phyloP scores from a whole-genome alignment of 768 basidiomycete species.

The Lactifluus subvellereus region DNA sequence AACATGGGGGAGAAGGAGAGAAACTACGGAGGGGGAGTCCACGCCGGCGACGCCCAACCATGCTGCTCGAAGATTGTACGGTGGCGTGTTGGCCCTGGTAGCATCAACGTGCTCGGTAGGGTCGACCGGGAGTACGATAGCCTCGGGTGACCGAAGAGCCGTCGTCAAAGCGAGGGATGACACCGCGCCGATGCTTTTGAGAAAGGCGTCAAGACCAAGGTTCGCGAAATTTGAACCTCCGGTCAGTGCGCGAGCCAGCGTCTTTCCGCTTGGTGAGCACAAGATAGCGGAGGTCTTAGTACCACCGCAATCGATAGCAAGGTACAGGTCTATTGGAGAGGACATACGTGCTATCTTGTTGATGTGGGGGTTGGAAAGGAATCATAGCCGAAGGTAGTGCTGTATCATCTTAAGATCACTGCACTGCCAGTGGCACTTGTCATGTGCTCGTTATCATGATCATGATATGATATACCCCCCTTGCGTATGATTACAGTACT shows the following conservation, averaged over 20 bases:
- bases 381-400: no score
- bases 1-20: slow-evolving; percentile 47
- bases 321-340: slow-evolving; percentile 46
- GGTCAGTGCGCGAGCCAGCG: slow-evolving; percentile 60
- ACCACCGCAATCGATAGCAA: slow-evolving; percentile 85
- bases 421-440: no score
- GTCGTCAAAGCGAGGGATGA: slow-evolving; percentile 46
- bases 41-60: slow-evolving; percentile 85
- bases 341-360: slow-evolving; percentile 29
- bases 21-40: slow-evolving; percentile 62
- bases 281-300: slow-evolving; percentile 82
- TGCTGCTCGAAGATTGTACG: slow-evolving; percentile 52
- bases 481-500: no score
- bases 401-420: no score
- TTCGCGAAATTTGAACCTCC: slow-evolving; percentile 87
- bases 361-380: not conserved
- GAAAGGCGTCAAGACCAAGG: slow-evolving; percentile 59
- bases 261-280: slow-evolving; percentile 47
- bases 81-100: not conserved
- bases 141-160: not conserved
- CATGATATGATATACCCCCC: no score
- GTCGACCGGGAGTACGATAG: slow-evolving; percentile 13
- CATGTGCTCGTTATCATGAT: no score
- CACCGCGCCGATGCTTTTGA: slow-evolving; percentile 45
- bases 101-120: not conserved